Evolutionary conservation across 139 green algal genomes (phyloP).

Genomic region (Picochlorum sp.): DNA sequence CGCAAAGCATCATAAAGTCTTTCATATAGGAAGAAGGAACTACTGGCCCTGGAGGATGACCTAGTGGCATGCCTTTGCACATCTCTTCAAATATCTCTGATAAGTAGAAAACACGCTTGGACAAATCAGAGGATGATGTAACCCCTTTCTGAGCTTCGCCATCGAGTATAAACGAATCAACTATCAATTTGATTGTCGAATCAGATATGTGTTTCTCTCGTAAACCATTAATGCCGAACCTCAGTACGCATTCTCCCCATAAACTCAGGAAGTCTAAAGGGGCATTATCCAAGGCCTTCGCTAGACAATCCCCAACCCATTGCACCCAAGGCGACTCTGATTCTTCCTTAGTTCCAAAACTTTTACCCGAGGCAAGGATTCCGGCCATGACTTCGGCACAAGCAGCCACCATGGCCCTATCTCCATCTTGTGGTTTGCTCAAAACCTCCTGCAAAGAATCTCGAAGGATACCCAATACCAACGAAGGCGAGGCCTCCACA

Average conservation of each 20-base stretch:
- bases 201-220: background rate
- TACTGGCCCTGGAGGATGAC: too few species aligned
- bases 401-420: constrained; percentile 17
- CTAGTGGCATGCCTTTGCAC: too few species aligned
- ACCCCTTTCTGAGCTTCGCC: too few species aligned
- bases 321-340: constrained; percentile 9
- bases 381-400: constrained; percentile 49
- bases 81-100: too few species aligned
- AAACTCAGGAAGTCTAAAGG: constrained; percentile 42
- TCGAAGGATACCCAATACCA: background rate
- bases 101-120: too few species aligned
- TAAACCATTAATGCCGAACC: constrained; percentile 3
- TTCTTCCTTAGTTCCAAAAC: background rate
- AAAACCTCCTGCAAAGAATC: constrained; percentile 16
- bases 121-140: too few species aligned
- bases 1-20: background rate
- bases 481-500: background rate
- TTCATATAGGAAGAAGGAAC: too few species aligned
- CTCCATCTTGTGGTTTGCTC: constrained; percentile 16
- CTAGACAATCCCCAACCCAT: constrained; percentile 26
- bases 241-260: constrained; percentile 27
- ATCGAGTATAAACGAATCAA: too few species aligned
- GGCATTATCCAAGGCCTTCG: constrained; percentile 13
- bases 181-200: too few species aligned
- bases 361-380: constrained; percentile 30